phyloP scores from a whole-genome alignment of 331 rosid species.

The Pyrus hybrid region DNA sequence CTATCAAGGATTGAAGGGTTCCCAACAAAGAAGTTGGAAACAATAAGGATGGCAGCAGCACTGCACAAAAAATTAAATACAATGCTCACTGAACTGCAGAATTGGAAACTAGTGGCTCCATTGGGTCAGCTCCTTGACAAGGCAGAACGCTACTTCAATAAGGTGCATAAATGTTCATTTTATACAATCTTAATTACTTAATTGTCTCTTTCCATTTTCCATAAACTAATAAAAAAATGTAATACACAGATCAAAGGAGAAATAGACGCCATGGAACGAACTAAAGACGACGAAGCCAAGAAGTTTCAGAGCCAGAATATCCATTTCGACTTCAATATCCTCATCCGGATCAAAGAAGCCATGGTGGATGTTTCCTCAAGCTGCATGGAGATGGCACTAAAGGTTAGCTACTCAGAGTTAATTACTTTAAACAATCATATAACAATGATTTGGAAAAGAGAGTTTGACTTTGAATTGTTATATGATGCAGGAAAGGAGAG shows the following conservation, averaged over 20 bases:
- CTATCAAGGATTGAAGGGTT: slow-evolving; percentile 72
- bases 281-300: slow-evolving; percentile 66
- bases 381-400: slow-evolving; percentile 84
- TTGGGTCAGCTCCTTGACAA: slow-evolving; percentile 47
- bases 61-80: slow-evolving; percentile 43
- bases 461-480: not conserved
- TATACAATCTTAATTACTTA: not conserved
- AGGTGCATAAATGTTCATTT: slow-evolving; percentile 24
- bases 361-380: slow-evolving; percentile 76
- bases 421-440: not conserved
- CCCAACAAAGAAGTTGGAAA: slow-evolving; percentile 68
- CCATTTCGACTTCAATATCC: slow-evolving; percentile 62
- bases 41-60: slow-evolving; percentile 59
- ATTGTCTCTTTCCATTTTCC: not conserved
- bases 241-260: slow-evolving; percentile 54
- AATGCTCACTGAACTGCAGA: slow-evolving; percentile 48
- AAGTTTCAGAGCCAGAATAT: slow-evolving; percentile 55
- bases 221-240: not conserved
- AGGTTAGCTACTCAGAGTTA: slow-evolving; percentile 21
- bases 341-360: slow-evolving; percentile 62
- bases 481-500: slow-evolving; percentile 45
- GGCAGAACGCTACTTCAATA: slow-evolving; percentile 56
- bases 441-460: not conserved
- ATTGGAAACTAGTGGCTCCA: slow-evolving; percentile 50
- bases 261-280: slow-evolving; percentile 54